Evolutionary conservation across 1,139 yeast species (phyloP).

Genomic region (Schwanniomyces etchellsii): DNA sequence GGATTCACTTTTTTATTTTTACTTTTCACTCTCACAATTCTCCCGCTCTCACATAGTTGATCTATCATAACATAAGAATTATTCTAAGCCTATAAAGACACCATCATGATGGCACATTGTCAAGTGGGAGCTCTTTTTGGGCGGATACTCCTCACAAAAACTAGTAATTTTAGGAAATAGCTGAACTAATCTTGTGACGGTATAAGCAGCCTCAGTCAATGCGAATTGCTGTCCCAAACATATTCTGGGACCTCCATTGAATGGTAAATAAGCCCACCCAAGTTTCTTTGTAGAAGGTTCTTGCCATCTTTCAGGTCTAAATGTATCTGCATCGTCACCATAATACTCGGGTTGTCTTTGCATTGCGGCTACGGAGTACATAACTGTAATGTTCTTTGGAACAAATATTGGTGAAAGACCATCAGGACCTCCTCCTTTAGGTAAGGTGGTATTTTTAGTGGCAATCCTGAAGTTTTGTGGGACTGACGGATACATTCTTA

Average conservation of each 20-base stretch:
- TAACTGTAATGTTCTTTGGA: conserved; percentile 34
- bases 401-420: conserved; percentile 37
- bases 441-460: conserved; percentile 41
- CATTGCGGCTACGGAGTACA: conserved; percentile 33
- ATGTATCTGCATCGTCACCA: conserved; percentile 41
- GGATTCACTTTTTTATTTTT: no score
- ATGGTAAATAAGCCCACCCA: conserved; percentile 51
- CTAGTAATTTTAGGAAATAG: conserved; percentile 13
- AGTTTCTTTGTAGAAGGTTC: conserved; percentile 21
- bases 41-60: no score
- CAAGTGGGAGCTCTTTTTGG: conserved; percentile 22
- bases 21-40: no score
- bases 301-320: conserved; percentile 47
- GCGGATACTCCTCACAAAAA: conserved; percentile 22
- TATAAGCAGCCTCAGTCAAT: conserved; percentile 49
- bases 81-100: conserved; percentile 9
- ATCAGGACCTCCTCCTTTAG: conserved; percentile 50
- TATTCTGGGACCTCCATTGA: conserved; percentile 58
- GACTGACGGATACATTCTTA: conserved; percentile 50
- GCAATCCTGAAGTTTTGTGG: conserved; percentile 46
- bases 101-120: conserved; percentile 23
- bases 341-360: conserved; percentile 37
- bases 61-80: conserved; percentile 4
- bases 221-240: conserved; percentile 60
- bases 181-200: conserved; percentile 37